phyloP scores from a whole-genome alignment of 108 stramenopile species.

The Pseudonitzschia delicatissima region DNA sequence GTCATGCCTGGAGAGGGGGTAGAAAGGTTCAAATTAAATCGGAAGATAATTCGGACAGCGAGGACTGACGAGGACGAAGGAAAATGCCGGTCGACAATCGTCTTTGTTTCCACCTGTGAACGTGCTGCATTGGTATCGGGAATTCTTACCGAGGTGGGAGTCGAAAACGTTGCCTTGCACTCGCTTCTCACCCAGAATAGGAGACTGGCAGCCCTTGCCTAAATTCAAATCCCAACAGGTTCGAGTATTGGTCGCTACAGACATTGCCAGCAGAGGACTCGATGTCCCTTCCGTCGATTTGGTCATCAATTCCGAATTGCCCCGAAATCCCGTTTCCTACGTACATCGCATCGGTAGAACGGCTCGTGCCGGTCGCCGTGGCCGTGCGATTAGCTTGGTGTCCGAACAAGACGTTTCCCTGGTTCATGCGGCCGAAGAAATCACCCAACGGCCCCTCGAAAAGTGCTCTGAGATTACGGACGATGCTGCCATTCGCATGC shows the following conservation, averaged over 20 bases:
- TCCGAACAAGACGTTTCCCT: slow-evolving; percentile 80
- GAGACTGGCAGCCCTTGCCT: slow-evolving; percentile 85
- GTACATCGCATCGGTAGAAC: slow-evolving; percentile 97
- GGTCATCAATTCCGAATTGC: slow-evolving; percentile 96
- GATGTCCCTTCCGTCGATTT: slow-evolving; percentile 97
- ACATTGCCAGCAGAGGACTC: slow-evolving; percentile 94
- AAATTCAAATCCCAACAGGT: slow-evolving; percentile 88
- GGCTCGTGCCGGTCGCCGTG: slow-evolving; percentile 94
- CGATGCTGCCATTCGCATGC: slow-evolving; percentile 70
- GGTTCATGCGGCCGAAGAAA: slow-evolving; percentile 80
- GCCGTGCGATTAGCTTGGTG: slow-evolving; percentile 92
- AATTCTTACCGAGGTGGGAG: slow-evolving; percentile 83
- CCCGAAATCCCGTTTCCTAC: slow-evolving; percentile 91
- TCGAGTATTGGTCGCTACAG: slow-evolving; percentile 95
- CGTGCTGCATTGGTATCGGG: slow-evolving; percentile 89
- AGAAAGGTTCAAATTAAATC: background rate
- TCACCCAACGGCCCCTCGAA: slow-evolving; percentile 67
- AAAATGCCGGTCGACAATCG: slow-evolving; percentile 84
- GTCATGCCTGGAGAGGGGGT: slow-evolving; percentile 25
- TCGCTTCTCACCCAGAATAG: slow-evolving; percentile 88
- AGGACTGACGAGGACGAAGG: slow-evolving; percentile 35
- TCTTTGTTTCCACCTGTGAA: slow-evolving; percentile 97
- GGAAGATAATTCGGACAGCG: slow-evolving; percentile 18
- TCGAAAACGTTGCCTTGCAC: slow-evolving; percentile 91
- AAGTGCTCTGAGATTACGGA: slow-evolving; percentile 82